Evolutionary conservation across 1,284 basidiomycete genomes (phyloP).

Genomic region (Cryptococcus hybrid): DNA sequence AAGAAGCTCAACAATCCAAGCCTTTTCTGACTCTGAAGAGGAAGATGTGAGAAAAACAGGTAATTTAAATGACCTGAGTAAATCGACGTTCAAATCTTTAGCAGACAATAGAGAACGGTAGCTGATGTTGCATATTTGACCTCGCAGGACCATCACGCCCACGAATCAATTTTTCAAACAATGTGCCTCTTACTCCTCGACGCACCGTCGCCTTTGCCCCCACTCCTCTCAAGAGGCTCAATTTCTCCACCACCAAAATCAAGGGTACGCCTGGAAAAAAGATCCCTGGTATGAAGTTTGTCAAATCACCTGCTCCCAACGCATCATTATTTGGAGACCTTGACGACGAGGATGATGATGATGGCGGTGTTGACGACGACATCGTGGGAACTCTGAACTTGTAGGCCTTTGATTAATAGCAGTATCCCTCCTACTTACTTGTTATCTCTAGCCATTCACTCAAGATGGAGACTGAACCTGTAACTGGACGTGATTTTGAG

Average conservation of each 20-base stretch:
- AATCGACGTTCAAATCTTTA: neutral
- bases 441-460: neutral
- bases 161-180: neutral
- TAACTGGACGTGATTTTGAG: neutral
- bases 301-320: neutral
- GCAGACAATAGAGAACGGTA: neutral
- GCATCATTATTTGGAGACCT: neutral
- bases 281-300: neutral
- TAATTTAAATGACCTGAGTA: neutral
- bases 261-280: slow-evolving; percentile 5
- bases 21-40: slow-evolving; percentile 6
- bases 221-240: slow-evolving; percentile 7
- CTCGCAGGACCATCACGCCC: neutral
- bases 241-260: neutral
- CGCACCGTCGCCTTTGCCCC: slow-evolving; percentile 9
- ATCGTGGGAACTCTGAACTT: too few relatives aligned
- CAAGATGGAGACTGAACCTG: neutral
- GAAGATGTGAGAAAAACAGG: neutral
- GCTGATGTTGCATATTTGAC: too few relatives aligned
- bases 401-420: neutral
- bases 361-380: neutral
- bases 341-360: neutral
- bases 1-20: neutral
- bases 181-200: slow-evolving; percentile 7
- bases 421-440: neutral